A percentile compares a stretch with the other conserved stretches of the same genome.
phyloP scores from a whole-genome alignment of 345 rosid genomes.

The Populus simonii region DNA sequence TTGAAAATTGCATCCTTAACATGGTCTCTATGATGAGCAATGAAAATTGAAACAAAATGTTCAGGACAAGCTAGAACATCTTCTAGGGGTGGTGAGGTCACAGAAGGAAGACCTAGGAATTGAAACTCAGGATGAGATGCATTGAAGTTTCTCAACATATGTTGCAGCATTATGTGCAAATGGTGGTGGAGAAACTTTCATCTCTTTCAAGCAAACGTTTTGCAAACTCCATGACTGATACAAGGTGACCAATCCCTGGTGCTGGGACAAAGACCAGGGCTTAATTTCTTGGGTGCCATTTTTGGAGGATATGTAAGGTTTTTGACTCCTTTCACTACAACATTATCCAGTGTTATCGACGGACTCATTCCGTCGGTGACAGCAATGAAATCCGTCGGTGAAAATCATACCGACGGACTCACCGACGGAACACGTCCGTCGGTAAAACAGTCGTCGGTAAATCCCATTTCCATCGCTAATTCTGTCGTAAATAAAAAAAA shows the following conservation, averaged over 20 bases:
- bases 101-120: constrained; percentile 1
- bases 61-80: background rate
- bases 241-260: constrained; percentile 12
- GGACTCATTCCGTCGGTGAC: no score
- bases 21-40: background rate
- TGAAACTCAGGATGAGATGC: background rate
- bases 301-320: background rate
- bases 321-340: no score
- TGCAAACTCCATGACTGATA: constrained; percentile 7
- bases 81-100: background rate
- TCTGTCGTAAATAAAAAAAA: no score
- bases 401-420: no score
- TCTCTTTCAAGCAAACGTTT: background rate
- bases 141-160: background rate
- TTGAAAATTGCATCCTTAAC: background rate
- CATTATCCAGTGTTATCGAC: no score
- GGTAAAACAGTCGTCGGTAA: no score
- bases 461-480: no score
- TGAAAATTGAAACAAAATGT: background rate
- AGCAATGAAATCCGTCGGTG: no score
- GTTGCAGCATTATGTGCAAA: background rate
- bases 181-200: background rate
- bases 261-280: constrained; percentile 3
- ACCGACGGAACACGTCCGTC: no score
- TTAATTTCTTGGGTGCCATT: background rate